Base-by-base conservation (phyloP, 2,329 filamentous ascomycete genomes). In the Colletotrichum nymphaeae region DNA sequence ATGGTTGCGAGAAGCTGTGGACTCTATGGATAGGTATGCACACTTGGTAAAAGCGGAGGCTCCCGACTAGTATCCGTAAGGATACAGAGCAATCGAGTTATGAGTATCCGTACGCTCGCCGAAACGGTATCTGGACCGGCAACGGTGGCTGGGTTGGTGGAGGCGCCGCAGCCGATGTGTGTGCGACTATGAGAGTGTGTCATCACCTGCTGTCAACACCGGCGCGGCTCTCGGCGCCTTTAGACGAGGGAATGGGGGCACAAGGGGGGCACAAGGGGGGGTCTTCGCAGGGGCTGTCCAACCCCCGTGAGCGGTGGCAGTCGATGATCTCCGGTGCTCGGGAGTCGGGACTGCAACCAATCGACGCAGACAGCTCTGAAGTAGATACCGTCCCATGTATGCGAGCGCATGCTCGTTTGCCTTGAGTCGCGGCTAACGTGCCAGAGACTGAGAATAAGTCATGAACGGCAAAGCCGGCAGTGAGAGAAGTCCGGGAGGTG, bases 221-320 rank as follows among this genome's bases (percentile, higher is more conserved):
- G 58, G 66, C 66, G 58, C 55, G 67, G 59, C 67, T 69, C 35
- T 69, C 67, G 67, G 67, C 62, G 67, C 28, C 55, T 70, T 49
- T 66, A 11, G 16, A 62, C 24, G 58, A 19, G 14, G 32, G 55
- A 32, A n/a, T 19, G 28, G 26, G 37, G 28, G 5, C 16, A 28
- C 28, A 14, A 5, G 16, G 24, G 26, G n/a, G n/a, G n/a, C n/a
- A n/a, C n/a, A n/a, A n/a, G n/a, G n/a, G n/a, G n/a, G 19, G 26
- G 26, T 35, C 30, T 35, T 24, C 60, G n/a, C 22, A 32, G 26
- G 28, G n/a, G 8, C 42, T 11, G 32, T 53, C 14, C 42, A 63
- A 28, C 32, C 8, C 26, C 46, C 26, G 8, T 32, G n/a, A 16
- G 7, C 5, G 37, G 37, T 19, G 16, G 42, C 42, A 24, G 19